Evolutionary conservation across 140 eudicot species (phyloP).

Genomic region (Oenanthe javanica): DNA sequence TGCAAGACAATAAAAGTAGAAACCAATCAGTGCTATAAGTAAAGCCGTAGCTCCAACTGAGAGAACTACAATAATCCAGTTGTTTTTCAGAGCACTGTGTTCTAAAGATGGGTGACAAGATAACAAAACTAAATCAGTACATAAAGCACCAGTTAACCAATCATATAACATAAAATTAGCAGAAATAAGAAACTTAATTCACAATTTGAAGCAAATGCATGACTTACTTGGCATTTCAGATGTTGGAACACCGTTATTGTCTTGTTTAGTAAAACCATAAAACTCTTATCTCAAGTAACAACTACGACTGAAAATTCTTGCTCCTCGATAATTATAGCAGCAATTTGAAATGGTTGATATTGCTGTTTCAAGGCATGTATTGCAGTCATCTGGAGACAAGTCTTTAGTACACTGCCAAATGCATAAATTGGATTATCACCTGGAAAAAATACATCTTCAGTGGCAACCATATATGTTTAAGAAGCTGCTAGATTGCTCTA

Average conservation of each 20-base stretch:
- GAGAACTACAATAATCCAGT: neutral
- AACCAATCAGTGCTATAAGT: neutral
- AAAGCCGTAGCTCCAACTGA: neutral
- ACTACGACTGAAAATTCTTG: conserved; percentile 15
- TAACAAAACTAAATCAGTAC: neutral
- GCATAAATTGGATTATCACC: conserved; percentile 4
- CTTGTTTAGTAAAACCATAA: neutral
- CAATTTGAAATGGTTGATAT: conserved; percentile 19
- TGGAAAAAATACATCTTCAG: neutral
- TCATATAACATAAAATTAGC: neutral
- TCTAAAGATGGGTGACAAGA: neutral
- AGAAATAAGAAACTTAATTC: neutral
- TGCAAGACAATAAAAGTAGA: neutral
- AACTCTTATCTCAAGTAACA: conserved; percentile 12
- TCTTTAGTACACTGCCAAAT: conserved; percentile 32
- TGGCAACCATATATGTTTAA: conserved; percentile 7
- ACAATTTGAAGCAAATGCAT: neutral
- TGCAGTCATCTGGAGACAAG: conserved; percentile 26
- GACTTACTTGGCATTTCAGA: neutral
- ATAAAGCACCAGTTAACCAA: neutral
- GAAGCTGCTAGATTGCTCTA: conserved; percentile 12
- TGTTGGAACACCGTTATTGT: neutral
- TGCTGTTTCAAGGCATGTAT: conserved; percentile 18
- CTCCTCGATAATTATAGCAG: conserved; percentile 14
- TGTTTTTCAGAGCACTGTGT: neutral